Evolutionary conservation across 208 protist genomes (phyloP).

Genomic region (Leishmania lainsoni): DNA sequence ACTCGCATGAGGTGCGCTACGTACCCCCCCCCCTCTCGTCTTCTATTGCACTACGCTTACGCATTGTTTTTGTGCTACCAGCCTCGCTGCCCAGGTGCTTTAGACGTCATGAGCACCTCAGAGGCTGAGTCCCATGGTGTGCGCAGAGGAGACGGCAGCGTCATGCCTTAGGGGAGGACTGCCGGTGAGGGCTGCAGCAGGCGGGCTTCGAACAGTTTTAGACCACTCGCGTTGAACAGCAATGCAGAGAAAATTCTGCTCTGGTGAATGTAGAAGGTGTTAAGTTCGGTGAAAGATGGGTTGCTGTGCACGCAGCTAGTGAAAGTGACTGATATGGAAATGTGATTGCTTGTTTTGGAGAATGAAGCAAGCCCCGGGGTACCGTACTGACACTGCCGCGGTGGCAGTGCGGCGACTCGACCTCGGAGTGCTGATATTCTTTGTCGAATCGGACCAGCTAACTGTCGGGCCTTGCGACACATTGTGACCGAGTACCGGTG

Average conservation of each 20-base stretch:
- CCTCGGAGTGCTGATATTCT: background rate
- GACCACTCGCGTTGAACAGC: conserved; percentile 8
- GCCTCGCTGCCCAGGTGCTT: background rate
- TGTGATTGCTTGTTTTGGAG: background rate
- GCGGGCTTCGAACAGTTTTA: conserved; percentile 12
- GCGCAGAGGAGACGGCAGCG: background rate
- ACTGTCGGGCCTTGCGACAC: conserved; percentile 6
- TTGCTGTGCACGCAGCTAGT: conserved; percentile 8
- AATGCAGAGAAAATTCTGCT: conserved; percentile 36
- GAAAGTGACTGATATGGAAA: background rate
- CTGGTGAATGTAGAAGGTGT: conserved; percentile 34
- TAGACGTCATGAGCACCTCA: background rate
- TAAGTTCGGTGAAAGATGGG: conserved; percentile 25
- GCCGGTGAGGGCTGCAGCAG: conserved; percentile 5
- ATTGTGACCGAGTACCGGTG: conserved; percentile 14
- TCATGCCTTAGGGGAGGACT: background rate
- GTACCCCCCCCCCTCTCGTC: background rate
- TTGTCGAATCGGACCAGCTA: conserved; percentile 4
- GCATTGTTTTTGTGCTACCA: conserved; percentile 8
- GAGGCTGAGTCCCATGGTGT: background rate
- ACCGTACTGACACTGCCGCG: background rate
- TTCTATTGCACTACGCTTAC: background rate
- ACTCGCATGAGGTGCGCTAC: background rate
- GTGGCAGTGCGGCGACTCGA: background rate
- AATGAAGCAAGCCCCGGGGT: background rate